Base-by-base conservation (phyloP, 148 eudicot species). In the Rhododendron molle region DNA sequence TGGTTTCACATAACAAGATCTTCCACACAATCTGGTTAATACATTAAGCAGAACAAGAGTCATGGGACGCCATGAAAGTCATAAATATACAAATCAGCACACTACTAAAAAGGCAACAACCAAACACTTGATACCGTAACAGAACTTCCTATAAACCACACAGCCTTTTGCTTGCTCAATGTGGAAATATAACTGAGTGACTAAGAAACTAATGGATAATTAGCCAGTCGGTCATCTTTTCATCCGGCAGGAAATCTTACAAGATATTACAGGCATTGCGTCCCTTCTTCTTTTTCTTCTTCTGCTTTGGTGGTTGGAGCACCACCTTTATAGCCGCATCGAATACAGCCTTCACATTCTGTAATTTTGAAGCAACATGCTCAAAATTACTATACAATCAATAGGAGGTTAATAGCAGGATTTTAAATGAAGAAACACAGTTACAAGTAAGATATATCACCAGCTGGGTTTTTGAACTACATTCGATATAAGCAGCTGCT, bases 401-500 rank as follows among this genome's bases (percentile, higher is more conserved):
- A 12, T 34, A 28, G 14, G 49, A 26, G 47, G 28, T 10, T 26
- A 14, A 54, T 13, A 0, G 23, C 69, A 54, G 5, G 62, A 80
- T 2, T 50, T 54, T 20, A 26, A 23, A 56, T 1, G 8, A 81
- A 81, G 26, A 81, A 7, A 81, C 2, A 81, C 1, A 2, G 20
- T 3, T 4, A 7, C 15, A 21, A 58, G 11, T 16, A 23, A 81
- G 34, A 71, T 32, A 9, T 34, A 36, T 54, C 47, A 95, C 98
- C 98, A 93, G 97, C 86, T 95, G 98, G 56, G 97, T 92, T 88
- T 94, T 95, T 58, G 98, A 93, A 89, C 97, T 95, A 77, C 96
- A 94, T 81, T 94, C 97, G 5, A 95, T 91, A 85, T 91, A 95
- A 81, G 92, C 89, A 88, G 96, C 88, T 50, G 96, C 96, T 83